Evolutionary conservation across 345 rosid species (phyloP).

Genomic region (Psidium guajava): DNA sequence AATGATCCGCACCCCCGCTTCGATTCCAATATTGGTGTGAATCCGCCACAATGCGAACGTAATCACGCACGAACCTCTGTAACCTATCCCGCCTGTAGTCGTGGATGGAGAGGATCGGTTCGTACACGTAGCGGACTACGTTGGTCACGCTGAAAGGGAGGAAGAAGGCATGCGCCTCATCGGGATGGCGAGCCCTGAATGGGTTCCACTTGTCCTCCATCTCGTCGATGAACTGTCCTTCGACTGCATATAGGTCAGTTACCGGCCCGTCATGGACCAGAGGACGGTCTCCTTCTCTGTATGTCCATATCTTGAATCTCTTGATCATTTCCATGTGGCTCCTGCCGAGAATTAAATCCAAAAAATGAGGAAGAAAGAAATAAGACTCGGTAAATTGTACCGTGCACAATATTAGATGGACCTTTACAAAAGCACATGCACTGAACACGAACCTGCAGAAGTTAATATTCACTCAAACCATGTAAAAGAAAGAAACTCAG

Average conservation of each 20-base stretch:
- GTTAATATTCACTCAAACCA: background rate
- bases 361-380: background rate
- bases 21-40: slow-evolving; percentile 50
- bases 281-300: slow-evolving; percentile 51
- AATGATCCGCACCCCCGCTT: slow-evolving; percentile 49
- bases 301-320: slow-evolving; percentile 15
- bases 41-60: background rate
- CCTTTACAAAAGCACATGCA: background rate
- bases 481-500: background rate
- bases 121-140: slow-evolving; percentile 24
- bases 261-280: slow-evolving; percentile 35
- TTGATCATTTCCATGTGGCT: slow-evolving; percentile 45
- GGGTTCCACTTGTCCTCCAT: slow-evolving; percentile 20
- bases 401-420: no score
- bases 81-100: slow-evolving; percentile 19
- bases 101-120: slow-evolving; percentile 10
- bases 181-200: slow-evolving; percentile 35
- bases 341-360: slow-evolving; percentile 7
- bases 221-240: slow-evolving; percentile 12
- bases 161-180: slow-evolving; percentile 43
- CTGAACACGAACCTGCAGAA: background rate
- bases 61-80: background rate
- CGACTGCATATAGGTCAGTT: slow-evolving; percentile 35
- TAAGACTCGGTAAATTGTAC: no score
- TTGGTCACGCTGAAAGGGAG: slow-evolving; percentile 35